Conservation (phyloP, 768 basidiomycete species). For the Lactarius evosmus region DNA sequence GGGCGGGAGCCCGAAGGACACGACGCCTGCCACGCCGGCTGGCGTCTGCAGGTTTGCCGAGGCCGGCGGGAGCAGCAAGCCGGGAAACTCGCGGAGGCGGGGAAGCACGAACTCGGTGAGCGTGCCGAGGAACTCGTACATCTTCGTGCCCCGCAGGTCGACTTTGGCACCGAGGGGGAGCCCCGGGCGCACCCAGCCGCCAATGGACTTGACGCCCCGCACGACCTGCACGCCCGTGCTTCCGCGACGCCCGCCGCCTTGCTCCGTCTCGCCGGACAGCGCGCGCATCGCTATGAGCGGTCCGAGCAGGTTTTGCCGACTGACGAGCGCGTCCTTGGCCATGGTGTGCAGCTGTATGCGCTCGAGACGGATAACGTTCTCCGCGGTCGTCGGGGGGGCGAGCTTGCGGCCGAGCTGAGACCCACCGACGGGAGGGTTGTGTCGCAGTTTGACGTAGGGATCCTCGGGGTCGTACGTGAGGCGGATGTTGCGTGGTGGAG, state of each 20-base stretch:
- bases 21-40: conserved; percentile 79
- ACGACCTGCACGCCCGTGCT: conserved; percentile 78
- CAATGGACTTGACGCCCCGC: conserved; percentile 58
- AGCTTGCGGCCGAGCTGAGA: conserved; percentile 60
- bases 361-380: conserved; percentile 74
- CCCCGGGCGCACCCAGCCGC: conserved; percentile 83
- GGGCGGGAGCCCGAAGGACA: conserved; percentile 83
- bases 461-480: conserved; percentile 71
- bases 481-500: conserved; percentile 55
- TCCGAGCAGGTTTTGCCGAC: conserved; percentile 71
- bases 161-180: conserved; percentile 87
- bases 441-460: conserved; percentile 78
- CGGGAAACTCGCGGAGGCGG: conserved; percentile 85
- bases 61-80: conserved; percentile 73
- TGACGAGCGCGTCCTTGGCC: conserved; percentile 73
- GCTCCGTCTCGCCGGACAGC: conserved; percentile 76
- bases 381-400: conserved; percentile 60
- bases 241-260: conserved; percentile 67
- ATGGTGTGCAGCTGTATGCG: conserved; percentile 84
- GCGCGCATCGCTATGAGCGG: conserved; percentile 85
- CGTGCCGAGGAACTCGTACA: conserved; percentile 91
- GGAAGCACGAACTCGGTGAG: conserved; percentile 96
- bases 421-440: conserved; percentile 74
- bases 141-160: conserved; percentile 82
- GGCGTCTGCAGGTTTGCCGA: conserved; percentile 69